Base-by-base conservation (phyloP, 768 basidiomycete genomes). In the Leccinum aurantiacum region DNA sequence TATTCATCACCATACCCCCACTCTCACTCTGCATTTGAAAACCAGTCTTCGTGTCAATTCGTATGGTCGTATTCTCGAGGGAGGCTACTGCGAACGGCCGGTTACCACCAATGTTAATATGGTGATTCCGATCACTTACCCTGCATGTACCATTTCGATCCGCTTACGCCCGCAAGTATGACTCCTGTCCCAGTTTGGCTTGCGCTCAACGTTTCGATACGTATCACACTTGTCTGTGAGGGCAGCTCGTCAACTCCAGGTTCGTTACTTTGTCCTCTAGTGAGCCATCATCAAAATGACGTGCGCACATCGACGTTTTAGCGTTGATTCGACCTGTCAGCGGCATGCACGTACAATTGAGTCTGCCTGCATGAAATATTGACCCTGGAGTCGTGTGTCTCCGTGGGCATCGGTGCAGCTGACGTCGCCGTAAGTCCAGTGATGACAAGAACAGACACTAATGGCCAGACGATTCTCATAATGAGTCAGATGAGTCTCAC, bases 331-430 rank as follows among this genome's bases (percentile, higher is more conserved):
- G n/a, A 48, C 46, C 14, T 33, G 52, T 53, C 60, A 53, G 38
- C 11, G 3, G 4, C 17, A 27, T 37, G 47, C 27, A 69, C 65
- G 47, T 63, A 69, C 67, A 46, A 35, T 57, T 17, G 25, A 15
- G 27, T 22, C 13, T 19, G 24, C 29, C 19, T 8, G 11, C 37
- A n/a, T 49, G 38, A 60, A 44, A 63, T 62, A 35, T 25, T 56
- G 52, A 57, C 60, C 64, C 57, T 57, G 56, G 53, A 33, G 53
- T 59, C 51, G 27, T 53, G 31, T 47, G 54, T 51, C 41, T 53
- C 63, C 60, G 61, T 68, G 47, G 69, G 56, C 48, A 51, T 56
- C 35, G 62, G 65, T 37, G 63, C 69, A 15, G 57, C 68, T 5
- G 19, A 46, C 31, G 61, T 63, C 38, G 41, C 56, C 47, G 44